Base-by-base conservation (phyloP, 116 monocot species). In the Dioscorea cayenensis region DNA sequence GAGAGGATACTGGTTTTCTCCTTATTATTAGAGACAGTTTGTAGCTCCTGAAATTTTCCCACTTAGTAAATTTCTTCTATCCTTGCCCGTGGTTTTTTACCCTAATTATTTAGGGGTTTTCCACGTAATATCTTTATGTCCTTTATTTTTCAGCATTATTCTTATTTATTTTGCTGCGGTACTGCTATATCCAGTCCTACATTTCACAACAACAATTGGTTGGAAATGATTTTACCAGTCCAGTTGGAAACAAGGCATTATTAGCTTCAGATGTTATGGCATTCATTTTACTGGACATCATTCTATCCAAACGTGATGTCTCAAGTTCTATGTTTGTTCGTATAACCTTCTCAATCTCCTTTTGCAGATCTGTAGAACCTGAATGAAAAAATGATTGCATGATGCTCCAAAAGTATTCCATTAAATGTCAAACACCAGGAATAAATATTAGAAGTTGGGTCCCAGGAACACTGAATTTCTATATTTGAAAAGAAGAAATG, bases 281-380 rank as follows among this genome's bases (percentile, higher is more conserved):
- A 77, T 91, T 99, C 58, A 99, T 27, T 51, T 85, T 60, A 86
- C 76, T 91, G 28, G 83, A 89, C 91, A 94, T 91, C 86, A 87
- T 86, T 43, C 87, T 82, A 62, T 99, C 99, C 76, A 99, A 78
- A 1, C 70, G 63, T 64, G 73, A 19, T 29, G 80, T 85, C 51
- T 88, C 99, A 49, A 84, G 77, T 76, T 94, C 91, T 9, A 90
- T 89, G 73, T 93, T 88, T 60, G 78, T 81, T 38, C 94, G 82
- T 75, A 91, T 63, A 72, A 82, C 78, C 75, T 90, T 93, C 68
- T 97, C 97, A 27, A 90, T 80, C 69, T 90, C 80, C 69, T 49
- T 82, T 66, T 86, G 89, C 78, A 99, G 70, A 59, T 79, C 64
- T 72, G 64, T 43, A 48, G 79, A 78, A 82, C 89, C 99, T 91